A percentile compares a stretch with the other conserved stretches of the same genome.
phyloP scores from a whole-genome alignment of 352 stramenopile species.

The Thraustochytrium sp. region DNA sequence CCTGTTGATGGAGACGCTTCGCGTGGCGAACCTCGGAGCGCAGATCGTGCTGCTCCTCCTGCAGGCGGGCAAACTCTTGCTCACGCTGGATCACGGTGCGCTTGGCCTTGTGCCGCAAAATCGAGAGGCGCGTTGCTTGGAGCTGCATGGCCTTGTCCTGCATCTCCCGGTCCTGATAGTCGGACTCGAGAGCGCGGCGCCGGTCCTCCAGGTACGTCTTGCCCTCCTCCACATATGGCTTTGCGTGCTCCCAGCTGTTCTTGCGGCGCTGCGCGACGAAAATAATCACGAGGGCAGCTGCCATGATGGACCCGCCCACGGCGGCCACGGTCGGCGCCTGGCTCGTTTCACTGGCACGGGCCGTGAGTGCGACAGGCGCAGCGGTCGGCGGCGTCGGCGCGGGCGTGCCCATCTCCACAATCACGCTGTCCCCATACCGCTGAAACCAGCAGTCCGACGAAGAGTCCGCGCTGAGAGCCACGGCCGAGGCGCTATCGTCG shows the following conservation, averaged over 20 bases:
- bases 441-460: neutral
- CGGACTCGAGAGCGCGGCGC: neutral
- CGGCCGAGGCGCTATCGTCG: too few relatives aligned
- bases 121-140: neutral
- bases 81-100: neutral
- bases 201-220: neutral
- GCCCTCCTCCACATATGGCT: neutral
- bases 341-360: neutral
- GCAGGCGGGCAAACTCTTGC: neutral
- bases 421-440: neutral
- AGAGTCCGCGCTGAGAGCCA: neutral
- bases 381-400: neutral
- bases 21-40: neutral
- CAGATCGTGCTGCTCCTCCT: neutral
- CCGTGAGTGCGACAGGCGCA: neutral
- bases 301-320: neutral
- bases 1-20: neutral
- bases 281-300: neutral
- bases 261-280: neutral
- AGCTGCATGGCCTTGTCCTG: neutral
- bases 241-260: neutral
- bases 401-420: neutral
- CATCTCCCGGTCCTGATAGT: neutral
- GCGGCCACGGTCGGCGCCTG: neutral
- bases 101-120: neutral